Percentiles rank a stretch among this genome's conserved stretches.
These are phyloP conservation scores for Poterioochromonas sp. DNA, from an alignment of 352 stramenopile species.

Conservation along the genomic window DNA sequence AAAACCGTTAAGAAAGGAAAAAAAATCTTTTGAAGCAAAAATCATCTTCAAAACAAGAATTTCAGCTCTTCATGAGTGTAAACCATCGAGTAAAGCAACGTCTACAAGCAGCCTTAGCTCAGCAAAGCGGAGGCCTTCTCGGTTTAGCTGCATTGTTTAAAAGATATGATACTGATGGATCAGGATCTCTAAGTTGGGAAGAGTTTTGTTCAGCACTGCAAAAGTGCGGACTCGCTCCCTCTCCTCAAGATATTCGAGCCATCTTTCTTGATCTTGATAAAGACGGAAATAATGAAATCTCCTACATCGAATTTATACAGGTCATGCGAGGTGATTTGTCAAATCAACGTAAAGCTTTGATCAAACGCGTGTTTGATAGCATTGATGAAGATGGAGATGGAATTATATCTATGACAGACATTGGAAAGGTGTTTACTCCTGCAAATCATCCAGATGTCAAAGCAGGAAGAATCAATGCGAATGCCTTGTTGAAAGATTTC, in stretches of 20 bases:
- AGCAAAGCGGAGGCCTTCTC: slow-evolving; percentile 20
- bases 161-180: slow-evolving; percentile 20
- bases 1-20: too few species aligned
- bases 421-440: slow-evolving; percentile 27
- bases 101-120: slow-evolving; percentile 27
- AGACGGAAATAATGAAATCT: slow-evolving; percentile 33
- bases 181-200: slow-evolving; percentile 27
- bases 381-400: slow-evolving; percentile 32
- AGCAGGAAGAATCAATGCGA: slow-evolving; percentile 9
- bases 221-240: slow-evolving; percentile 29
- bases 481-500: slow-evolving; percentile 31
- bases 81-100: slow-evolving; percentile 22
- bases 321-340: slow-evolving; percentile 27
- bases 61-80: neutral
- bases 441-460: slow-evolving; percentile 31
- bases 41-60: too few species aligned
- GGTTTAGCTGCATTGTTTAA: slow-evolving; percentile 14
- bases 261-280: slow-evolving; percentile 30
- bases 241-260: slow-evolving; percentile 25
- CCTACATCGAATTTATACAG: slow-evolving; percentile 29
- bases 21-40: too few species aligned
- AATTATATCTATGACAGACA: slow-evolving; percentile 33
- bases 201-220: slow-evolving; percentile 30
- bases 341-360: slow-evolving; percentile 1
- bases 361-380: slow-evolving; percentile 20